Base-by-base conservation (phyloP, 169 alveolate species). In the Eimeria tenella region DNA sequence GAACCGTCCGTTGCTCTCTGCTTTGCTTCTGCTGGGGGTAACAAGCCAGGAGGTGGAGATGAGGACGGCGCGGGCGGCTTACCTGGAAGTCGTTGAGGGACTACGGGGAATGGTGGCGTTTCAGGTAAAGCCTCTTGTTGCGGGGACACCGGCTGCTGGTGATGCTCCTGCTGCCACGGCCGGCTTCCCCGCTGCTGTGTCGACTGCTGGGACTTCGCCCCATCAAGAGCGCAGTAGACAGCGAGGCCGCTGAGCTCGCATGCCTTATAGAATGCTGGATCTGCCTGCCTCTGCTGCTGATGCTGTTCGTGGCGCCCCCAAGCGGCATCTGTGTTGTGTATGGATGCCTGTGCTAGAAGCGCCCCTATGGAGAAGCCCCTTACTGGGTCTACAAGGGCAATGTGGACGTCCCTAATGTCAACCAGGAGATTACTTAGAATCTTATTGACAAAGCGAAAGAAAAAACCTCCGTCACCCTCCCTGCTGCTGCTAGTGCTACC, bases 391-490 rank as follows among this genome's bases (percentile, higher is more conserved):
- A 95, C 96, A 92, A 96, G 96, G 89, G 97, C 97, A 79, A 97
- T 82, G 93, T 96, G 97, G 31, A 97, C 96, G 94, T 96, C 97
- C 23, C 96, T 95, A 82, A 97, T 94, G 84, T 97, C 98, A 73
- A 97, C 95, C 88, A 96, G 97, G 55, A 97, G 95, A 86, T 96
- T 97, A 97, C 96, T 96, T 86, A 97, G 95, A 65, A 97, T 94
- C 93, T 96, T 96, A 89, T 96, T 97, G 70, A 96, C 93, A 65
- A 97, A 86, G 83, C 96, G 94, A 87, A 97, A 95, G 90, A 96
- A 94, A 89, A 96, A 97, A 23, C 98, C 96, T 4, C 89, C 65
- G 70, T 90, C 94, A 3, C 88, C 94, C 94, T 71, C 95, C 95
- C 62, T 88, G 94, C 97, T 95, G 93, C 96, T 94, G 86, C 96